A percentile compares a stretch with the other conserved stretches of the same genome.
phyloP scores from a whole-genome alignment of 192 early-diverging fungal species.

The Phycomyces nitens region DNA sequence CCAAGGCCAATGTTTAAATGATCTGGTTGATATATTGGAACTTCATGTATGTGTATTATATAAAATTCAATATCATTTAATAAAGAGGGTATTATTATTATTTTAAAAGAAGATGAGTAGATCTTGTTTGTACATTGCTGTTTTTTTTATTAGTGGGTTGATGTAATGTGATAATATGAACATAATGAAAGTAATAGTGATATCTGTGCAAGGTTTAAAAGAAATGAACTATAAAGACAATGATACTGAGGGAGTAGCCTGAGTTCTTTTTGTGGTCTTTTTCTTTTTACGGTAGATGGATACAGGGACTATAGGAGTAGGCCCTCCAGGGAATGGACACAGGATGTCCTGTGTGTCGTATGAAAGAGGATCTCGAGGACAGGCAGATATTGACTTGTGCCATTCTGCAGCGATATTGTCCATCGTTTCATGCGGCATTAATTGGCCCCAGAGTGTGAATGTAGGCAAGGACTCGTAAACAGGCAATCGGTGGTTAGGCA shows the following conservation, averaged over 20 bases:
- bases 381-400: slow-evolving; percentile 37
- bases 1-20: background rate
- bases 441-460: slow-evolving; percentile 45
- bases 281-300: background rate
- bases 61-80: no score
- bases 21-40: no score
- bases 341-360: slow-evolving; percentile 37
- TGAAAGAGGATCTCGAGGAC: background rate
- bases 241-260: background rate
- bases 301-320: no score
- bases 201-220: background rate
- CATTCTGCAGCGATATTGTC: slow-evolving; percentile 33
- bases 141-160: no score
- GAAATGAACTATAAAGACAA: background rate
- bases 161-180: background rate
- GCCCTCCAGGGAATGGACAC: slow-evolving; percentile 24
- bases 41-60: no score
- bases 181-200: background rate
- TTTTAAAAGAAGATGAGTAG: no score
- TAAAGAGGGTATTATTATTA: no score
- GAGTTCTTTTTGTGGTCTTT: background rate
- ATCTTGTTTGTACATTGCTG: no score
- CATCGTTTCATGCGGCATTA: slow-evolving; percentile 5
- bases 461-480: slow-evolving; percentile 42
- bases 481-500: slow-evolving; percentile 45